Conservation (phyloP, 106 monocot genomes). For the Dactylorhiza incarnata region DNA sequence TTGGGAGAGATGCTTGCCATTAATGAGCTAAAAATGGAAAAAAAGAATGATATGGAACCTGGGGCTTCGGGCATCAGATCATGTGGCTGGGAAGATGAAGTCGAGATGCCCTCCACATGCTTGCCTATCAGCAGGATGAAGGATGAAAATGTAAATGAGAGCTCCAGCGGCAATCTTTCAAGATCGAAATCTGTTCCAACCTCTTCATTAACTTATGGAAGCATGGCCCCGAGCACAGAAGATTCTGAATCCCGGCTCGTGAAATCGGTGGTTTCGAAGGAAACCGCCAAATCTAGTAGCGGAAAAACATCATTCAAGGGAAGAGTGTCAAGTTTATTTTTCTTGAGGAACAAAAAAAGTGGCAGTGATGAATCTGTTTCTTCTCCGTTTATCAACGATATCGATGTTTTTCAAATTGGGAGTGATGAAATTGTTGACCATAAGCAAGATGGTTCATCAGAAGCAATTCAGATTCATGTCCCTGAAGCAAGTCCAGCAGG, state of each 20-base stretch:
- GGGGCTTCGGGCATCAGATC: slow-evolving; percentile 13
- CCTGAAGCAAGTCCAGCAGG: background rate
- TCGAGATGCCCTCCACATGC: slow-evolving; percentile 5
- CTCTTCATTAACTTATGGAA: slow-evolving; percentile 21
- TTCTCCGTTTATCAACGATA: slow-evolving; percentile 3
- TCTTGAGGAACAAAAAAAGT: slow-evolving; percentile 32
- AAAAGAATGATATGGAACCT: background rate
- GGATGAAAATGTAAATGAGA: slow-evolving; percentile 7
- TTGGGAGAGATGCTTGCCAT: slow-evolving; percentile 51
- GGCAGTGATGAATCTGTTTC: slow-evolving; percentile 13
- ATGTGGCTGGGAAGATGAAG: slow-evolving; percentile 18
- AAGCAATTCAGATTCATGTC: background rate
- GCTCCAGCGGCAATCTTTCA: slow-evolving; percentile 13
- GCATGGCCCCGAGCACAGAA: slow-evolving; percentile 1
- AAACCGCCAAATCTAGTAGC: slow-evolving; percentile 15
- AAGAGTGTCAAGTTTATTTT: slow-evolving; percentile 46
- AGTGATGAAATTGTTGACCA: background rate
- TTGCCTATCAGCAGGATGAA: background rate
- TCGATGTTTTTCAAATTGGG: background rate
- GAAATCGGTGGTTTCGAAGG: slow-evolving; percentile 18
- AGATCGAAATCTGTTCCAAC: slow-evolving; percentile 44
- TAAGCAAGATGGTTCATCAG: slow-evolving; percentile 5
- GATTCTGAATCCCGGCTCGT: slow-evolving; percentile 3
- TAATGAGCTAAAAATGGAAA: slow-evolving; percentile 21
- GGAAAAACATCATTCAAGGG: slow-evolving; percentile 32